Conservation (phyloP, 106 monocot genomes). For the Allium fistulosum region DNA sequence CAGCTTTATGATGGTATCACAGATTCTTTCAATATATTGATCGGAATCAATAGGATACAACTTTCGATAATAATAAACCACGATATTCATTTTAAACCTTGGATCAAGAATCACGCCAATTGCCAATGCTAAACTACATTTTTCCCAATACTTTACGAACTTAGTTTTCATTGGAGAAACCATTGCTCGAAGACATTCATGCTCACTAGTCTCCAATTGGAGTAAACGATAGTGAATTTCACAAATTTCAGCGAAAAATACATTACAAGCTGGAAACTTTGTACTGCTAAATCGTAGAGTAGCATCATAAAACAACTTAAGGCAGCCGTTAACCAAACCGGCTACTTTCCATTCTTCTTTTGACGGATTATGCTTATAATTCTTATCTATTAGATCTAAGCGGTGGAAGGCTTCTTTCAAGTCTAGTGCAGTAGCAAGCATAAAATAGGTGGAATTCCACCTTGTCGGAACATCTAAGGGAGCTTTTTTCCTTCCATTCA, state of each 20-base stretch:
- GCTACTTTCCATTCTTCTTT: neutral
- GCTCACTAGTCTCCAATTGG: neutral
- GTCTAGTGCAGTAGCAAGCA: neutral
- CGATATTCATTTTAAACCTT: neutral
- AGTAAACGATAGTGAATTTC: neutral
- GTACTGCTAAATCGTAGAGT: neutral
- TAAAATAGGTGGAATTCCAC: neutral
- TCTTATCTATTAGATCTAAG: neutral
- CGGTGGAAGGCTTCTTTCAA: neutral
- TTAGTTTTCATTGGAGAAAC: neutral
- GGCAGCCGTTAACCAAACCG: neutral
- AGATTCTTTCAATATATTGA: neutral
- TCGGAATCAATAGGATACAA: neutral
- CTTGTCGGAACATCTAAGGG: neutral
- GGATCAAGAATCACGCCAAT: neutral
- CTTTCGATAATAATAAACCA: neutral
- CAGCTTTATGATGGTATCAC: neutral
- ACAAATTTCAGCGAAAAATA: neutral
- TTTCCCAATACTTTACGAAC: conserved; percentile 1
- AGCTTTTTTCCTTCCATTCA: neutral
- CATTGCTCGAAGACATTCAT: neutral
- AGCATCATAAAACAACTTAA: neutral
- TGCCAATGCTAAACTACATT: conserved; percentile 1
- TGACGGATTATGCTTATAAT: neutral
- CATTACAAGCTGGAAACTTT: neutral